phyloP scores from a whole-genome alignment of 495 filamentous ascomycete species.

The Aspergillus funiculosus region DNA sequence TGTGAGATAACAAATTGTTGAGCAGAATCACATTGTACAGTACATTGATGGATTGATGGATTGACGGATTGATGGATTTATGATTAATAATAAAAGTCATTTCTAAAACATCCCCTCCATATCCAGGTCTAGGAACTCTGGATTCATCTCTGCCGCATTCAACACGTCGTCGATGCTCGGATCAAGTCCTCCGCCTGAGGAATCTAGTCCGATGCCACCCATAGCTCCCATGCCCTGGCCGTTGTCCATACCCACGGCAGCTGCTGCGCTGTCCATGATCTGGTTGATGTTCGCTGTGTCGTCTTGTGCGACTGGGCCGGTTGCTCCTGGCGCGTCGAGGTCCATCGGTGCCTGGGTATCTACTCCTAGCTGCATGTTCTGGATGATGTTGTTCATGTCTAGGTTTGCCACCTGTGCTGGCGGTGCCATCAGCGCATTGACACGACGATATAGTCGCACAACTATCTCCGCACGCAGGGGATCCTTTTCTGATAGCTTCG shows the following conservation, averaged over 20 bases:
- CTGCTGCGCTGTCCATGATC: slow-evolving; percentile 43
- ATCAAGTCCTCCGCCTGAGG: slow-evolving; percentile 31
- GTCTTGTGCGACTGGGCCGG: slow-evolving; percentile 21
- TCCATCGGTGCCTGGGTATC: slow-evolving; percentile 33
- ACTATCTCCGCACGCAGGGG: slow-evolving; percentile 58
- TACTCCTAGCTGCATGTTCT: slow-evolving; percentile 37
- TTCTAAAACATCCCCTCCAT: slow-evolving; percentile 44
- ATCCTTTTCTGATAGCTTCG: slow-evolving; percentile 56
- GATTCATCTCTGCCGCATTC: slow-evolving; percentile 46
- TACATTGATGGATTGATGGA: no score
- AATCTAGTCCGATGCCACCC: slow-evolving; percentile 12
- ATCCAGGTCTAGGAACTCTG: slow-evolving; percentile 46
- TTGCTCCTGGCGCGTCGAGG: slow-evolving; percentile 24
- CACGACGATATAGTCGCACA: slow-evolving; percentile 69
- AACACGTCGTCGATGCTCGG: slow-evolving; percentile 44
- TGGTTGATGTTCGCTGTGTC: slow-evolving; percentile 41
- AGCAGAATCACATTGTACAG: no score
- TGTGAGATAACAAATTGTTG: no score
- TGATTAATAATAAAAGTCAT: background rate
- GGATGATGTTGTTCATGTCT: slow-evolving; percentile 39
- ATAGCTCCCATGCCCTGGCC: slow-evolving; percentile 27
- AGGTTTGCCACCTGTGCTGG: slow-evolving; percentile 39
- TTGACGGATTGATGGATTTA: no score
- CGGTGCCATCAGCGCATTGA: slow-evolving; percentile 54
- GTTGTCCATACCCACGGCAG: slow-evolving; percentile 30